phyloP scores from a whole-genome alignment of 2,329 filamentous ascomycete species.

The Fusarium brachygibbosum region DNA sequence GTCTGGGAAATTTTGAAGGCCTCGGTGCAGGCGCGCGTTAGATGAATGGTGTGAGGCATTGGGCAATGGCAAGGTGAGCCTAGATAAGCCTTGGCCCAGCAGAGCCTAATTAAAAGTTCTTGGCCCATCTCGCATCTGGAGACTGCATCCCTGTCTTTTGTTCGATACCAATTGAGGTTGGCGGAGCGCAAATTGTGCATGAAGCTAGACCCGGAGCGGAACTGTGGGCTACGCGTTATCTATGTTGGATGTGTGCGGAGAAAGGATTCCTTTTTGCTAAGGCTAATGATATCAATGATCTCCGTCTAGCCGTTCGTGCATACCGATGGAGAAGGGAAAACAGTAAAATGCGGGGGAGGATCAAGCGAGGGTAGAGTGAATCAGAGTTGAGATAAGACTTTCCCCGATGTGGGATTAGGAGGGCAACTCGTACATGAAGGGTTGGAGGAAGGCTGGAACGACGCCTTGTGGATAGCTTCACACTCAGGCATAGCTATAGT shows the following conservation, averaged over 20 bases:
- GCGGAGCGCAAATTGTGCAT: conserved; percentile 40
- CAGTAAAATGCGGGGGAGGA: conserved; percentile 34
- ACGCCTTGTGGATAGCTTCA: conserved; percentile 31
- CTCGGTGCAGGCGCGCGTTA: not conserved
- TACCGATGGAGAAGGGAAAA: conserved; percentile 9
- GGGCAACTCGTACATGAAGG: conserved; percentile 43
- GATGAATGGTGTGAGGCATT: conserved; percentile 31
- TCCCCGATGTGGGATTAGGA: conserved; percentile 31
- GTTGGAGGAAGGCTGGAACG: conserved; percentile 25
- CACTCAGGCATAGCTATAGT: conserved; percentile 2
- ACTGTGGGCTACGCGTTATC: conserved; percentile 30
- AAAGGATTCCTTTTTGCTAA: conserved; percentile 8
- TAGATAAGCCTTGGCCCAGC: conserved; percentile 23
- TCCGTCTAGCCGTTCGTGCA: conserved; percentile 10
- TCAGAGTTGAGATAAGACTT: conserved; percentile 36
- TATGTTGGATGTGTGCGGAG: conserved; percentile 30
- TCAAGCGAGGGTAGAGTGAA: not conserved
- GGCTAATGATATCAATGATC: conserved; percentile 32
- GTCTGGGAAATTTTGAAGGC: not conserved
- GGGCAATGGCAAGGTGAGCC: conserved; percentile 10
- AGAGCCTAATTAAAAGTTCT: not conserved
- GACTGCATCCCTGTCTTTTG: conserved; percentile 22
- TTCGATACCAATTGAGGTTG: conserved; percentile 39
- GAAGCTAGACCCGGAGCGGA: conserved; percentile 22
- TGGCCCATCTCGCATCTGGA: conserved; percentile 15